Conservation (phyloP, 2,329 filamentous ascomycete genomes). For the Fusarium aywerte region DNA sequence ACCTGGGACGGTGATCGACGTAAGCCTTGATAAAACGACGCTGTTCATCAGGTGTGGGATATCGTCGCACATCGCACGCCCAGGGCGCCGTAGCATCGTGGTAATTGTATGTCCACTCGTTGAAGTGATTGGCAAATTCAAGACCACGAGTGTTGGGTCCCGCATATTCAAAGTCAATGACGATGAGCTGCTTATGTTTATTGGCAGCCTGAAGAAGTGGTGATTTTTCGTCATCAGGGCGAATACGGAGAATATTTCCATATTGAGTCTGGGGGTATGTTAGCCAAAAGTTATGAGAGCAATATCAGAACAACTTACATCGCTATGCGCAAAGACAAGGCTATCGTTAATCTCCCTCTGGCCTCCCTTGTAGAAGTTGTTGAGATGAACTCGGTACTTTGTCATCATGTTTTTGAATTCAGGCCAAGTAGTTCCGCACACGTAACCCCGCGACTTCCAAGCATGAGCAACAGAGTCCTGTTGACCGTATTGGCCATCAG, state of each 20-base stretch:
- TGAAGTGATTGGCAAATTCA: constrained; percentile 98
- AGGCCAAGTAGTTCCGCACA: constrained; percentile 87
- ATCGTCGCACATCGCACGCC: constrained; percentile 74
- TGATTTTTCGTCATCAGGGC: constrained; percentile 76
- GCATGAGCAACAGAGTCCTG: constrained; percentile 52
- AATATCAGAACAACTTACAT: constrained; percentile 67
- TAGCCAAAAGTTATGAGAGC: constrained; percentile 1
- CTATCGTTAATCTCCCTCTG: constrained; percentile 73
- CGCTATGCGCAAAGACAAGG: constrained; percentile 96
- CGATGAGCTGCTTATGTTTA: constrained; percentile 93
- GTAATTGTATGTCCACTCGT: constrained; percentile 99
- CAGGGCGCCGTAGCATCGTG: constrained; percentile 75
- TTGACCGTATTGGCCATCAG: constrained; percentile 30
- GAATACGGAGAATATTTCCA: constrained; percentile 88
- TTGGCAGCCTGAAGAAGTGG: constrained; percentile 90
- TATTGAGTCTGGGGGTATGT: constrained; percentile 81
- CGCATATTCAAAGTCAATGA: constrained; percentile 98
- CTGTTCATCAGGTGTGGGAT: constrained; percentile 85
- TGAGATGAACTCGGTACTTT: constrained; percentile 80
- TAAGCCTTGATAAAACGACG: constrained; percentile 87
- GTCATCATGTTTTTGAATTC: constrained; percentile 79
- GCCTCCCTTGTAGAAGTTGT: constrained; percentile 73
- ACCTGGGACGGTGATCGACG: constrained; percentile 80
- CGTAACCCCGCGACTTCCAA: constrained; percentile 77
- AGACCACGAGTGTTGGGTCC: constrained; percentile 86